Evolutionary conservation across 495 filamentous ascomycete species (phyloP).

Genomic region (Parachaetomium inaequale): DNA sequence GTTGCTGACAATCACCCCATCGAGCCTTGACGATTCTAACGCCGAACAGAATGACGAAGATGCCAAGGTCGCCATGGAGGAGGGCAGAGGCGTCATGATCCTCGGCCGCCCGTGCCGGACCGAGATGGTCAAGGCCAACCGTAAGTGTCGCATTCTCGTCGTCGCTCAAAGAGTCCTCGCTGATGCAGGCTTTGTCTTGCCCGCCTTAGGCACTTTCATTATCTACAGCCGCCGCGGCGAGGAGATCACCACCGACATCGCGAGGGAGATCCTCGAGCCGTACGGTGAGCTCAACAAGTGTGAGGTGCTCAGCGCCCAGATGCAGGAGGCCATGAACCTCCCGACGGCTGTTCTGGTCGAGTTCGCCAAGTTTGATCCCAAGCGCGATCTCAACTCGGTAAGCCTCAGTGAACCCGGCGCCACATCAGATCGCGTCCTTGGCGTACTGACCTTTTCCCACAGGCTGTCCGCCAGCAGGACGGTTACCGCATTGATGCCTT

Average conservation of each 20-base stretch:
- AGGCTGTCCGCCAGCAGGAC: conserved; percentile 31
- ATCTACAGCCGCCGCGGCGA: conserved; percentile 43
- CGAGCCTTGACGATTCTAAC: conserved; percentile 16
- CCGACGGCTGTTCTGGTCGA: conserved; percentile 49
- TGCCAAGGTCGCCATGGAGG: conserved; percentile 46
- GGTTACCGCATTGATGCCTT: conserved; percentile 33
- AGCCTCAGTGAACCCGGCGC: conserved; percentile 14
- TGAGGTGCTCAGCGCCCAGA: conserved; percentile 27
- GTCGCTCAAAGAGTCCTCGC: not conserved
- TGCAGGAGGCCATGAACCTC: conserved; percentile 30
- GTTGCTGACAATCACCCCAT: conserved; percentile 18
- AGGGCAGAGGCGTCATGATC: conserved; percentile 48
- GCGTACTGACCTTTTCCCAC: conserved; percentile 12
- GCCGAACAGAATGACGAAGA: conserved; percentile 36
- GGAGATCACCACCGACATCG: conserved; percentile 42
- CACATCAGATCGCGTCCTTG: conserved; percentile 13
- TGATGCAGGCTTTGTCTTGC: conserved; percentile 10
- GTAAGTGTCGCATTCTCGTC: conserved; percentile 37
- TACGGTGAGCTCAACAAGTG: conserved; percentile 41
- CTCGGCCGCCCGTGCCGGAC: conserved; percentile 56
- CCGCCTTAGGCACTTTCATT: conserved; percentile 46
- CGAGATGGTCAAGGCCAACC: conserved; percentile 54
- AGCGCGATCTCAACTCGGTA: conserved; percentile 41
- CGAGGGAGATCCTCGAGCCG: conserved; percentile 34
- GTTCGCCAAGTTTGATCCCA: conserved; percentile 46